These are phyloP conservation scores for Fusarium luffae DNA, from an alignment of 2,329 filamentous ascomycete genomes.

Conservation along the genomic window DNA sequence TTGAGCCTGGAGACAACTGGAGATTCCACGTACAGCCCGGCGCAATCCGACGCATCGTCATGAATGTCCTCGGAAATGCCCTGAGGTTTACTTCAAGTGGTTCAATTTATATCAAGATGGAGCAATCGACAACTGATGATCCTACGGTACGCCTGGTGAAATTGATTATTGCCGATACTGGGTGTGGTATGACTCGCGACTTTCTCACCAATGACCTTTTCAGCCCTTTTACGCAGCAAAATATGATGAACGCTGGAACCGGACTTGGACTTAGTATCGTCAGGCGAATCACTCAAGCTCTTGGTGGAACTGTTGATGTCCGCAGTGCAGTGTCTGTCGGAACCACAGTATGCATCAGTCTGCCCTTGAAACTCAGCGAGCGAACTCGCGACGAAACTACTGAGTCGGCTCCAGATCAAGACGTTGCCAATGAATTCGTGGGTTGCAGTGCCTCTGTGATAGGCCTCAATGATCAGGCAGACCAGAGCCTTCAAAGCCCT, in stretches of 20 bases:
- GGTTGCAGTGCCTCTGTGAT: accelerated
- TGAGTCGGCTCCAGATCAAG: not conserved
- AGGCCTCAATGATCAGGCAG: not conserved
- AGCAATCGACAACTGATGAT: not conserved
- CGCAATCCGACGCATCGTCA: not conserved
- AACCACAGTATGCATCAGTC: not conserved
- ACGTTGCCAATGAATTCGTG: accelerated
- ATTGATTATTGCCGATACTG: not conserved
- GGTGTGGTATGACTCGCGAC: not conserved
- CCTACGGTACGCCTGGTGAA: not conserved
- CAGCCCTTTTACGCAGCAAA: constrained; percentile 2
- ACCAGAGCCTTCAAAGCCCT: accelerated
- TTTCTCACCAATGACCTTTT: not conserved
- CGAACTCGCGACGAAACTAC: accelerated
- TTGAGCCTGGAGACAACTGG: not conserved
- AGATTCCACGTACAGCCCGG: not conserved
- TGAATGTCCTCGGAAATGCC: not conserved
- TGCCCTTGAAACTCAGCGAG: not conserved
- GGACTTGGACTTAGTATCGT: not conserved
- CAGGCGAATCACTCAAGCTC: not conserved
- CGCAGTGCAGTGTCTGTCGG: not conserved
- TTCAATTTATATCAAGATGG: not conserved
- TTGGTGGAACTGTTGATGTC: not conserved
- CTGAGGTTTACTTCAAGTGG: not conserved
- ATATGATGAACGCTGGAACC: not conserved